A percentile compares a stretch with the other conserved stretches of the same genome.
phyloP scores from a whole-genome alignment of 176 grass and related monocot species.

The Aegilops tauschii region DNA sequence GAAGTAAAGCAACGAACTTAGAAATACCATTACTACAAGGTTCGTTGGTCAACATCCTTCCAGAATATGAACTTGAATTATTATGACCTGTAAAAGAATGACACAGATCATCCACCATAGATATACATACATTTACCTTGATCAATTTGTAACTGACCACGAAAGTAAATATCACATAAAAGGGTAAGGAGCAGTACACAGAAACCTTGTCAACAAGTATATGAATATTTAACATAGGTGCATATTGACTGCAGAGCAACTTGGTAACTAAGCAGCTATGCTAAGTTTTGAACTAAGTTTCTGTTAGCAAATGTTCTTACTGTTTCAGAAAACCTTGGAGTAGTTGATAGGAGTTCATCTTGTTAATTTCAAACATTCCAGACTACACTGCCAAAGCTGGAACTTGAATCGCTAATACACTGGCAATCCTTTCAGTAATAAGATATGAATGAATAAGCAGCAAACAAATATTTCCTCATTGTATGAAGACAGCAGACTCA shows the following conservation, averaged over 20 bases:
- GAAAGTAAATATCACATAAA: background rate
- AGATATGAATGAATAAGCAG: background rate
- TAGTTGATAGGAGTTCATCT: background rate
- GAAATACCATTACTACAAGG: background rate
- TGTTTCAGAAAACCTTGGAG: background rate
- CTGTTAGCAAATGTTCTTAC: background rate
- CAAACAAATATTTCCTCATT: background rate
- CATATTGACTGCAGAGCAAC: background rate
- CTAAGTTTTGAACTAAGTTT: background rate
- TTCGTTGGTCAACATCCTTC: background rate
- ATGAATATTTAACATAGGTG: background rate
- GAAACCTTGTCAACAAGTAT: conserved; percentile 4
- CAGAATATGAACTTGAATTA: background rate
- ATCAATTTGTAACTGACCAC: background rate
- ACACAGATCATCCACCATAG: background rate
- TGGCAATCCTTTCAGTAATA: background rate
- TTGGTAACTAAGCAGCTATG: background rate
- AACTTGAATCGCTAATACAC: background rate
- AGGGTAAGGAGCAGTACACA: background rate
- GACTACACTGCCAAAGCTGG: background rate
- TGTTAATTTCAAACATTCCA: background rate
- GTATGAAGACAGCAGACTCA: background rate
- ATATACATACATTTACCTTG: background rate
- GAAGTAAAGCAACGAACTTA: background rate
- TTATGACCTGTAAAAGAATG: background rate